Conservation (phyloP, 768 basidiomycete genomes). For the Boletus sp. region DNA sequence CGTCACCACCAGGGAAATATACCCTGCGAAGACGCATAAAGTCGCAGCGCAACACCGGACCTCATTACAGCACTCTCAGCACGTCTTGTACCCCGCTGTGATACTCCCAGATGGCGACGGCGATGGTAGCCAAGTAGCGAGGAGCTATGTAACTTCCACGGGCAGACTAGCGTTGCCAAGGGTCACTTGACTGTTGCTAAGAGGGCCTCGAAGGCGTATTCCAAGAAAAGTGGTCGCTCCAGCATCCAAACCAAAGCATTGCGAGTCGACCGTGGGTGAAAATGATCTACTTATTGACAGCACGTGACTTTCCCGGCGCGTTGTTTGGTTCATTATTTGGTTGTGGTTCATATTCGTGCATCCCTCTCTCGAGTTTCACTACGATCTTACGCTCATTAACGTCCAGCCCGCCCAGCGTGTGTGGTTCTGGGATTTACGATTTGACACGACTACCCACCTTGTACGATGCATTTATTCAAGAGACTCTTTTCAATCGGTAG, state of each 20-base stretch:
- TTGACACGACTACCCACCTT: slow-evolving; percentile 19
- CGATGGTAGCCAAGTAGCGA: slow-evolving; percentile 52
- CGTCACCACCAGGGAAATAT: slow-evolving; percentile 47
- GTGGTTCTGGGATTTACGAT: slow-evolving; percentile 24
- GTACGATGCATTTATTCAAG: slow-evolving; percentile 64
- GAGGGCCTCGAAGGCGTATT: slow-evolving; percentile 50
- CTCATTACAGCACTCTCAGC: slow-evolving; percentile 49
- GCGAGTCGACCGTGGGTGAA: neutral
- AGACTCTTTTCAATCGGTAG: slow-evolving; percentile 66
- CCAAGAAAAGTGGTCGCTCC: slow-evolving; percentile 63
- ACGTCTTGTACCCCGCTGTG: slow-evolving; percentile 55
- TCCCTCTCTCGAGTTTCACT: slow-evolving; percentile 1
- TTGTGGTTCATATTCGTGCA: slow-evolving; percentile 30
- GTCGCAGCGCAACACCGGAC: slow-evolving; percentile 21
- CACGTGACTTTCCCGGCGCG: slow-evolving; percentile 23
- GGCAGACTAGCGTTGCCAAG: slow-evolving; percentile 38
- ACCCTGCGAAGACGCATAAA: slow-evolving; percentile 33
- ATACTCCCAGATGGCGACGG: slow-evolving; percentile 66
- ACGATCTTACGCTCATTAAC: slow-evolving; percentile 27
- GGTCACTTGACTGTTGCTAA: slow-evolving; percentile 19
- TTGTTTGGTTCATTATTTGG: slow-evolving; percentile 43
- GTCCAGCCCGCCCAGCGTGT: slow-evolving; percentile 22
- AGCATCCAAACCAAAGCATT: too few relatives aligned
- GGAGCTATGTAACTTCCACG: slow-evolving; percentile 51
- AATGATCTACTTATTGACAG: neutral